phyloP scores from a whole-genome alignment of 345 rosid species.

The Lumnitzera racemosa region DNA sequence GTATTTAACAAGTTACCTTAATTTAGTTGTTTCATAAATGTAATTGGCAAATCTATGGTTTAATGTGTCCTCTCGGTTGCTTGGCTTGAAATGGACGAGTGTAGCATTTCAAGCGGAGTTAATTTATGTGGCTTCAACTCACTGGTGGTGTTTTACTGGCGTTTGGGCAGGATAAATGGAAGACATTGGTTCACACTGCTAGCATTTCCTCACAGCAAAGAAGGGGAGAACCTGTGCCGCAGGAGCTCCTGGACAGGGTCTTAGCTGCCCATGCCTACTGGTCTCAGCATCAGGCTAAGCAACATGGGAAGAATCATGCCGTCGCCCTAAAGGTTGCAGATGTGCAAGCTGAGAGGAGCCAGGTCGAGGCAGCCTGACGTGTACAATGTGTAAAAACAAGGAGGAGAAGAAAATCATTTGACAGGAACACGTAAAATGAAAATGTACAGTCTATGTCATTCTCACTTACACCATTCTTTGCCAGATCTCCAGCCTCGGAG shows the following conservation, averaged over 20 bases:
- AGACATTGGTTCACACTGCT: slow-evolving; percentile 94
- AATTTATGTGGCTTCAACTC: too few species aligned
- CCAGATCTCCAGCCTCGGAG: slow-evolving; percentile 8
- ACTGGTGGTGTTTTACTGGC: too few species aligned
- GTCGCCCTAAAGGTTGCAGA: slow-evolving; percentile 16
- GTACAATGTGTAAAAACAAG: slow-evolving; percentile 19
- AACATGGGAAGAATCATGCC: slow-evolving; percentile 44
- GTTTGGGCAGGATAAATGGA: slow-evolving; percentile 84
- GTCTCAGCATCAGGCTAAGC: slow-evolving; percentile 79
- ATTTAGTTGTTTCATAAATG: too few species aligned
- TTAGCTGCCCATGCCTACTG: slow-evolving; percentile 75
- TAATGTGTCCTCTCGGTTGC: too few species aligned
- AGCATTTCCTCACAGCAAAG: slow-evolving; percentile 83
- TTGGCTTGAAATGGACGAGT: too few species aligned
- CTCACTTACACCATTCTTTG: slow-evolving; percentile 38
- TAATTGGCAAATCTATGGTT: too few species aligned
- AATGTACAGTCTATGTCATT: slow-evolving; percentile 41
- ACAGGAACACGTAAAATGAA: slow-evolving; percentile 20
- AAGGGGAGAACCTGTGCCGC: slow-evolving; percentile 97
- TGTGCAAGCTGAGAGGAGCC: slow-evolving; percentile 12
- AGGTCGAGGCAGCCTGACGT: slow-evolving; percentile 18
- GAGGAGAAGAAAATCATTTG: slow-evolving; percentile 3
- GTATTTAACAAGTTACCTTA: too few species aligned
- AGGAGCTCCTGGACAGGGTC: slow-evolving; percentile 82
- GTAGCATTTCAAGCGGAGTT: too few species aligned